Conservation (phyloP, 2,329 filamentous ascomycete species). For the Neofusicoccum umdonicola region DNA sequence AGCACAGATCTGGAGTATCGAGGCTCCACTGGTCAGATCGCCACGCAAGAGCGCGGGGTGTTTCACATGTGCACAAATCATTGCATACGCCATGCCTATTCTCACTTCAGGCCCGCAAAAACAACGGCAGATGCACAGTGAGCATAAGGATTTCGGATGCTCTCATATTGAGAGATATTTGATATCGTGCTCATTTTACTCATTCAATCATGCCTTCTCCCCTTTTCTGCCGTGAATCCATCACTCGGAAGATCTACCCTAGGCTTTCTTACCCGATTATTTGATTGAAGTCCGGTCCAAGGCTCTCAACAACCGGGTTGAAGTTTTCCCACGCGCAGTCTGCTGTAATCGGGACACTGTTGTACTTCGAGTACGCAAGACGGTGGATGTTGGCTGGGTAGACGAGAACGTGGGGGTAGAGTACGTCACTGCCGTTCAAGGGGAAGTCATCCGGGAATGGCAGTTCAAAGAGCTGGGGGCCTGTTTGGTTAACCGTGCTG, state of each 20-base stretch:
- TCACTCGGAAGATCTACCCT: not conserved
- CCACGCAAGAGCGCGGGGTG: not conserved
- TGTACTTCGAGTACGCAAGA: constrained; percentile 16
- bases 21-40: not conserved
- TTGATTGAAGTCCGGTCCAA: constrained; percentile 11
- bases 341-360: constrained; percentile 15
- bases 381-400: not conserved
- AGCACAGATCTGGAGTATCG: not conserved
- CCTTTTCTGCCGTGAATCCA: not conserved
- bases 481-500: constrained; percentile 8
- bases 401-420: constrained; percentile 15
- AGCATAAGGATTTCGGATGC: too few relatives aligned
- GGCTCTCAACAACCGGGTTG: constrained; percentile 12
- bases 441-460: constrained; percentile 16
- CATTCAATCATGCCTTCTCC: constrained; percentile 1
- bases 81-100: not conserved
- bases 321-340: constrained; percentile 17
- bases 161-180: not conserved
- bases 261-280: not conserved
- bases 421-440: not conserved
- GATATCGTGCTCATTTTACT: not conserved
- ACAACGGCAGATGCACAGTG: not conserved
- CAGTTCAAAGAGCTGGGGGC: constrained; percentile 1
- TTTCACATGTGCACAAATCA: not conserved
- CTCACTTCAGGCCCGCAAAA: not conserved